Conservation (phyloP, 1,284 basidiomycete species). For the Puccinia hordei region DNA sequence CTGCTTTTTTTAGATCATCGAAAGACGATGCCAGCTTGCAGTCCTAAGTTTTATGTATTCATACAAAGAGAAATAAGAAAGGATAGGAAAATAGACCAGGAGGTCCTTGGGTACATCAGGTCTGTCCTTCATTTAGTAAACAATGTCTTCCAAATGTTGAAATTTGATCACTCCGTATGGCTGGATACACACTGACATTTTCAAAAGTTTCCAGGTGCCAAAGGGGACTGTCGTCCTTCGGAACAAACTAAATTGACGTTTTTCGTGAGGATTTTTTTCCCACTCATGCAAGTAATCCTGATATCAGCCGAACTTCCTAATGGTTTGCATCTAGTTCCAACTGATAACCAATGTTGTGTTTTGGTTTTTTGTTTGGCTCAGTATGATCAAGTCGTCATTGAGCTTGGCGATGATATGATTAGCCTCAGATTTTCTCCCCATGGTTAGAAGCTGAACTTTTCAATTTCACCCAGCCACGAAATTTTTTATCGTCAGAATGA, state of each 20-base stretch:
- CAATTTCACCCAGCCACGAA: neutral
- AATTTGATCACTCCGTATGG: no score
- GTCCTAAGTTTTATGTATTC: no score
- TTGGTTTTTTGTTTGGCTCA: neutral
- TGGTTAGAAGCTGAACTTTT: slow-evolving; percentile 6
- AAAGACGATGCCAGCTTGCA: no score
- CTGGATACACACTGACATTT: neutral
- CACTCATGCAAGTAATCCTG: slow-evolving; percentile 25
- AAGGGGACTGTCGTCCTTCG: neutral
- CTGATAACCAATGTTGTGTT: neutral
- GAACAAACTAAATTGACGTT: slow-evolving; percentile 10
- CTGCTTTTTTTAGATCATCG: no score
- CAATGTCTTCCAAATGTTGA: no score
- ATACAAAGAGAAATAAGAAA: no score
- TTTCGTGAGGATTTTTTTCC: slow-evolving; percentile 15
- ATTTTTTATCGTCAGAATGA: neutral
- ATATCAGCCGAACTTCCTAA: neutral
- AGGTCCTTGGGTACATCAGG: no score
- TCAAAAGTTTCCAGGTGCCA: slow-evolving; percentile 11
- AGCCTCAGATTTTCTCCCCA: neutral
- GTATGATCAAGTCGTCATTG: neutral
- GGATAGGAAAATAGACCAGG: no score
- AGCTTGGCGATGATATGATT: neutral
- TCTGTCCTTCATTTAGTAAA: no score
- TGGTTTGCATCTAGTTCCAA: neutral